Evolutionary conservation across 2,329 filamentous ascomycete species (phyloP).

Genomic region (Beauveria sp.): DNA sequence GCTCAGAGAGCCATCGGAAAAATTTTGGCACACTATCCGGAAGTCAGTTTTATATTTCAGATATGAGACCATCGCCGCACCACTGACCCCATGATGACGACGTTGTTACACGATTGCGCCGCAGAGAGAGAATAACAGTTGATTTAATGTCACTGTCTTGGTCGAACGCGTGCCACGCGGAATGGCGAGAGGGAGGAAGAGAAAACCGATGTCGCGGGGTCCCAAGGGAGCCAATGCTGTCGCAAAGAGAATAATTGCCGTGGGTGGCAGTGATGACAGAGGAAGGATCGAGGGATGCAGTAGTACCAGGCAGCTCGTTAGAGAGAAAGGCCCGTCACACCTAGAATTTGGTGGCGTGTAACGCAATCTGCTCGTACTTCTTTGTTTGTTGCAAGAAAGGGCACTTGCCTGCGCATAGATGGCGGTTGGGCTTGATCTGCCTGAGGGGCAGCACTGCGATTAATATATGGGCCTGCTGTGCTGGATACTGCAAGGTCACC

Average conservation of each 20-base stretch:
- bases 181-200: background rate
- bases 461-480: too few species aligned
- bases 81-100: conserved; percentile 9
- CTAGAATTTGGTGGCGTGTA: background rate
- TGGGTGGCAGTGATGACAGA: background rate
- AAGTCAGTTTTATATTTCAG: background rate
- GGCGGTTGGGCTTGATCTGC: background rate
- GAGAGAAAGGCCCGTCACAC: background rate
- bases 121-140: background rate
- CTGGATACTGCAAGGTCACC: too few species aligned
- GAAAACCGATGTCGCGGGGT: background rate
- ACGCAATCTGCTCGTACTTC: background rate
- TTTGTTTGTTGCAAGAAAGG: background rate
- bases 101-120: background rate
- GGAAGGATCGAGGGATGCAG: background rate
- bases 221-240: background rate
- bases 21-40: conserved; percentile 66
- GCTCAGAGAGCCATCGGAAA: conserved; percentile 98
- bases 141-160: background rate
- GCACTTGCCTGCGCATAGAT: too few species aligned
- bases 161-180: background rate
- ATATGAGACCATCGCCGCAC: background rate
- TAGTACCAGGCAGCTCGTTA: background rate
- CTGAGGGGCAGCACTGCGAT: conserved; percentile 6
- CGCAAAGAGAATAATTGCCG: background rate